Evolutionary conservation across 164 flowering plant genomes (phyloP), one percentile per base, ranked within the genome.

Genomic region (Tinospora cordifolia): DNA sequence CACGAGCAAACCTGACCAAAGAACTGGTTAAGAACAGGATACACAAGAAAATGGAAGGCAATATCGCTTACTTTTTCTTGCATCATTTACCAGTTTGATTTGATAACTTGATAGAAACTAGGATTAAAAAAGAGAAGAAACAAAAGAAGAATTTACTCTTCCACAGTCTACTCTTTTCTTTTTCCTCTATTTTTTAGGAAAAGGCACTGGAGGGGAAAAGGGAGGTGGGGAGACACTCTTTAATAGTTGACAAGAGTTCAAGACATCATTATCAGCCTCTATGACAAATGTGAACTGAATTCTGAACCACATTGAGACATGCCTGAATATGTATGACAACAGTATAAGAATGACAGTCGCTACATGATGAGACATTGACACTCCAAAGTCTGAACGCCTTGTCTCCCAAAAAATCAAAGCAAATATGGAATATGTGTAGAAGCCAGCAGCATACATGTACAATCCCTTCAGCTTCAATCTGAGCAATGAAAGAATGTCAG

Each of bases 331-430:
- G 79, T 92, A 94, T 46, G 99, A 89, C 30, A 94, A 73, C 63
- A 84, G 77, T 75, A 94, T 94, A 74, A 94, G 96, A 69, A 84
- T 79, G 70, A 82, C 63, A 36, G 97, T 84, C 65, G 93, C 92
- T 36, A 95, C 83, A 78, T 95, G 99, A 79, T 95, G 98, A 71
- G 87, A 71, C 99, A 95, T 92, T 21, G 97, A 90, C 27, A 89
- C 98, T 36, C 88, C 93, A 80, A 92, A 95, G 78, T 94, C 99
- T 27, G 97, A 85, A 24, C 98, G 92, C 76, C 98, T 88, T 70
- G 96, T 94, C 79, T 94, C 98, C 98, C 98, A 93, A 66, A 87
- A 87, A 39, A 91, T 74, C 81, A 93, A 79, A 67, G 98, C 98
- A 82, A 90, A 90, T 76, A 91, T 90, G 66, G 97, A 90, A 74